Conservation (phyloP, 1,139 yeast species). For the Geotrichum bryndzae region DNA sequence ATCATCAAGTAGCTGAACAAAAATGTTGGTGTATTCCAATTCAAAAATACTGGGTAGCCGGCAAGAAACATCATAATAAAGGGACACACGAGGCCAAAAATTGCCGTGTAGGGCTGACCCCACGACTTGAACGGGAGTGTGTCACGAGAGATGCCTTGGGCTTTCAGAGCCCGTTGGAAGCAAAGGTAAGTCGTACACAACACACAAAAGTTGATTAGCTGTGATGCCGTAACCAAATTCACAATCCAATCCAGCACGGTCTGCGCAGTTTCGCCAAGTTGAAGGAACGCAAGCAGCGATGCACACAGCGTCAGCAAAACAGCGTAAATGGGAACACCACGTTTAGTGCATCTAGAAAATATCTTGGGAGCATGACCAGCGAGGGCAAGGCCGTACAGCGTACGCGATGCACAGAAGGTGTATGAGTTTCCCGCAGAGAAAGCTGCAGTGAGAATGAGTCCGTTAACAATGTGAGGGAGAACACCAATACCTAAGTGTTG, state of each 20-base stretch:
- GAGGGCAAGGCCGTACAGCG: conserved; percentile 54
- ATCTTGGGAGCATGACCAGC: conserved; percentile 48
- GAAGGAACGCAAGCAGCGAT: conserved; percentile 49
- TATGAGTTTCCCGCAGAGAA: conserved; percentile 72
- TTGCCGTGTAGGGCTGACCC: conserved; percentile 53
- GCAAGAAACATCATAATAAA: conserved; percentile 58
- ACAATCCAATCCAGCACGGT: conserved; percentile 71
- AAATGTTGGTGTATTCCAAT: conserved; percentile 58
- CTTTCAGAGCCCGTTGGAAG: conserved; percentile 57
- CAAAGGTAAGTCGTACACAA: conserved; percentile 58
- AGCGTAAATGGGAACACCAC: conserved; percentile 56
- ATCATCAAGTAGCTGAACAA: conserved; percentile 64
- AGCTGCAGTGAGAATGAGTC: conserved; percentile 53
- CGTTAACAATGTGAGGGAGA: conserved; percentile 61
- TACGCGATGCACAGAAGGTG: conserved; percentile 56
- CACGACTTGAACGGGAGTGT: conserved; percentile 50
- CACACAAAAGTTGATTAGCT: conserved; percentile 62
- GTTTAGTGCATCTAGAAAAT: conserved; percentile 42
- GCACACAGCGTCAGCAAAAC: conserved; percentile 44
- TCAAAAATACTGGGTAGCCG: conserved; percentile 63
- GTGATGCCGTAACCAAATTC: conserved; percentile 72
- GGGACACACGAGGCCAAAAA: conserved; percentile 40
- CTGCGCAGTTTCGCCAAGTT: conserved; percentile 53
- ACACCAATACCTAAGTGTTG: conserved; percentile 44
- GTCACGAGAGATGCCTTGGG: conserved; percentile 50